Base-by-base conservation (phyloP, 352 stramenopile species). In the Phytophthora rubi region DNA sequence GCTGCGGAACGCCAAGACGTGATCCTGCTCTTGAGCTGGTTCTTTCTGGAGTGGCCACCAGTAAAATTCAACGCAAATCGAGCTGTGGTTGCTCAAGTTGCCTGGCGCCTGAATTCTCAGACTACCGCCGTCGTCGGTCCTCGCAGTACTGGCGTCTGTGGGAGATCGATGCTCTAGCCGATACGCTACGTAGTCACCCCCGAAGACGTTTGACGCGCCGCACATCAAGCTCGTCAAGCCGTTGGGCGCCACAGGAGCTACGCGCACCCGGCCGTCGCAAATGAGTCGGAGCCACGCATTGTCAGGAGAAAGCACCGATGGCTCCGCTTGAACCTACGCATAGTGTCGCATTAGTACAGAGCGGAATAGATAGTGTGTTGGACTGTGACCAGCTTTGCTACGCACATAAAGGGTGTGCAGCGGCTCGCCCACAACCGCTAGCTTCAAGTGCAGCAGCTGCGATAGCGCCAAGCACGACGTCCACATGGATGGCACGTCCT, bases 241-340 rank as follows among this genome's bases (percentile, higher is more conserved):
- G 45, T 76, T 76, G 8, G 63, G 63, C 7, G 53, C 26, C 7
- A 76, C 53, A 12, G 69, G 53, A 9, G 69, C 69, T 9, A 76
- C 62, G 15, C 69, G 69, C 6, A 76, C 58, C 0, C 51, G 62
- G 4, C 68, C 67, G 58, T 84, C 73, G 21, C 77, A 84, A 59
- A 81, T 71, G 15, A 84, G 71, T 16, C 52, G 65, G 45, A 81
- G 57, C 77, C 77, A 84, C 16, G 63, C 63, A 33, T 71, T 70
- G 9, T 65, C 49, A 5, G 33, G 32, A 18, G 55, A 59, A 8
- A 81, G 39, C 9, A 81, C 60, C 4, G 63, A 75, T 30, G 63
- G 53, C 12, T 75, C 63, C 8, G 62, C 68, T 59, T 73, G 76
- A 12, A 83, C 48, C 76, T 83, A 37, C 59, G 53, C 35, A 15